Percentiles rank a stretch among this genome's conserved stretches.
phyloP scores from a whole-genome alignment of 257 asterid species.

The Primulina huaijiensis region DNA sequence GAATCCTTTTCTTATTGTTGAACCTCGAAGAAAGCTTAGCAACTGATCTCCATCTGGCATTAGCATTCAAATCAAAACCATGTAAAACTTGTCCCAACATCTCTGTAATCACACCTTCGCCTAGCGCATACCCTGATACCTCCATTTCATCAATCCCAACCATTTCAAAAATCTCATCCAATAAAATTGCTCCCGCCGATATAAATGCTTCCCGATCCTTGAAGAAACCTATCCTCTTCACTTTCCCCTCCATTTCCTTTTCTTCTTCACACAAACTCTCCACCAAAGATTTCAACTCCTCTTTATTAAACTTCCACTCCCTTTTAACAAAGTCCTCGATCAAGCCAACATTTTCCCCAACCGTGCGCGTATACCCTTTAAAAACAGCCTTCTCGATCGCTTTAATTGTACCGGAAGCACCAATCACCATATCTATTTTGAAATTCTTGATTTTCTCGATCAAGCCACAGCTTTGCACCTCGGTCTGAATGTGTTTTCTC shows the following conservation, averaged over 20 bases:
- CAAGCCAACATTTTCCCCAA: slow-evolving; percentile 34
- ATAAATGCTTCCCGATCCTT: slow-evolving; percentile 56
- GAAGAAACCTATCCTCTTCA: slow-evolving; percentile 41
- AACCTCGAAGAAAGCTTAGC: slow-evolving; percentile 52
- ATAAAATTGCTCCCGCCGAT: slow-evolving; percentile 60
- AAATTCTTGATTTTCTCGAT: slow-evolving; percentile 42
- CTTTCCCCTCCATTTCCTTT: slow-evolving; percentile 40
- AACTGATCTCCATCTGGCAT: slow-evolving; percentile 74
- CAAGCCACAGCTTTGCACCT: slow-evolving; percentile 41
- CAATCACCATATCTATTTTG: slow-evolving; percentile 50
- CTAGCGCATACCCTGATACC: slow-evolving; percentile 73
- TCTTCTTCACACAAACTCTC: slow-evolving; percentile 45
- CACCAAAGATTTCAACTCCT: slow-evolving; percentile 54
- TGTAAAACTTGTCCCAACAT: slow-evolving; percentile 43
- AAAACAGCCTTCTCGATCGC: slow-evolving; percentile 63
- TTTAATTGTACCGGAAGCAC: slow-evolving; percentile 76
- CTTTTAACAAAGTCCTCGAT: slow-evolving; percentile 41
- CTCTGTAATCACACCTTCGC: slow-evolving; percentile 74
- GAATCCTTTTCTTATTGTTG: slow-evolving; percentile 60
- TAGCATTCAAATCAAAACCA: slow-evolving; percentile 49
- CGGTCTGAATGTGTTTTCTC: slow-evolving; percentile 49
- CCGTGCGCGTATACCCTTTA: slow-evolving; percentile 41
- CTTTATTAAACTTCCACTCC: slow-evolving; percentile 62
- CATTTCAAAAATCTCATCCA: slow-evolving; percentile 53
- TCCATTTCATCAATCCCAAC: slow-evolving; percentile 64